These are phyloP conservation scores for Penicillium sp. DNA, from an alignment of 2,329 filamentous ascomycete genomes.

Conservation along the genomic window DNA sequence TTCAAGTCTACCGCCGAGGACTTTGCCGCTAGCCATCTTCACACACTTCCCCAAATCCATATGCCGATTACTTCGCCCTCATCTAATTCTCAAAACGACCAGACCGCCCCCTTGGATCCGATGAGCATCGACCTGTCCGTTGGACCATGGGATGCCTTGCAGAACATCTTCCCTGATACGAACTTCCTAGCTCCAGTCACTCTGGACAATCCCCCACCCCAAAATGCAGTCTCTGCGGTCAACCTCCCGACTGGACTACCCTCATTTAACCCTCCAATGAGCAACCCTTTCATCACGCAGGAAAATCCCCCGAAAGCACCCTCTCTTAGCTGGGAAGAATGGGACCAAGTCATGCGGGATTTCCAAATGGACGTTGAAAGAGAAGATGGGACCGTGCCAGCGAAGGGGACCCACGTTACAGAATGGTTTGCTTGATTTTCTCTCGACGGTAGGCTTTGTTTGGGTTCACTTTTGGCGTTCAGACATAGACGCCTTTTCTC, in stretches of 20 bases:
- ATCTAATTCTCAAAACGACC: not conserved
- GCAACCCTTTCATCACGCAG: slow-evolving; percentile 15
- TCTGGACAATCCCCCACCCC: slow-evolving; percentile 9
- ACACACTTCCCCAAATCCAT: slow-evolving; percentile 23
- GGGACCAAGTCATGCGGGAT: slow-evolving; percentile 41
- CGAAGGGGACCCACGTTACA: slow-evolving; percentile 24
- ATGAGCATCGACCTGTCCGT: slow-evolving; percentile 26
- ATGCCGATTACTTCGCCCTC: slow-evolving; percentile 10
- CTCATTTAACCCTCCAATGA: slow-evolving; percentile 8
- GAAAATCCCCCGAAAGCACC: slow-evolving; percentile 15
- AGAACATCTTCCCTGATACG: slow-evolving; percentile 29
- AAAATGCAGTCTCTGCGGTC: slow-evolving; percentile 8
- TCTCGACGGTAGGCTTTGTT: not conserved
- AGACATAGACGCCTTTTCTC: not conserved
- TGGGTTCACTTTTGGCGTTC: not conserved
- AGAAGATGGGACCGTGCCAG: slow-evolving; percentile 16
- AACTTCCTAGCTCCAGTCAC: slow-evolving; percentile 24
- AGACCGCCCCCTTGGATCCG: not conserved
- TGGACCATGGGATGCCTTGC: slow-evolving; percentile 25
- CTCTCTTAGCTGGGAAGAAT: slow-evolving; percentile 34
- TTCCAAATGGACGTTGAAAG: slow-evolving; percentile 37
- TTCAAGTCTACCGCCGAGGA: slow-evolving; percentile 3
- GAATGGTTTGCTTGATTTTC: slow-evolving; percentile 30
- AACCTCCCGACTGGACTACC: slow-evolving; percentile 11
- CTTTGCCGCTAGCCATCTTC: slow-evolving; percentile 6